phyloP scores from a whole-genome alignment of 177 flowering plant genomes.

The Vitis hybrid region DNA sequence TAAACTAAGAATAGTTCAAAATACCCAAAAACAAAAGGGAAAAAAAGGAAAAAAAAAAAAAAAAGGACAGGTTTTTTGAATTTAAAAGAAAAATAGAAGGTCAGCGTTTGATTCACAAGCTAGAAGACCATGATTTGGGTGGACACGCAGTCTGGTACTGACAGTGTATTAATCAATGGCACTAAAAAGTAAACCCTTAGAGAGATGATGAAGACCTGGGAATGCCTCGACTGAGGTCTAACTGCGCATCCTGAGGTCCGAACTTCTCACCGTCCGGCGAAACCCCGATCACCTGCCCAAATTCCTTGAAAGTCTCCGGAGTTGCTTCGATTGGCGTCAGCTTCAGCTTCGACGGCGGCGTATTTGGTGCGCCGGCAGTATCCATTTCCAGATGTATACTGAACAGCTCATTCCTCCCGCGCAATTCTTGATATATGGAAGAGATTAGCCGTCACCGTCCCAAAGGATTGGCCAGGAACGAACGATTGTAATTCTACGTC shows the following conservation, averaged over 20 bases:
- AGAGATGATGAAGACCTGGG: constrained; percentile 54
- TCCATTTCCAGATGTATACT: constrained; percentile 8
- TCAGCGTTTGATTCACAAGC: too few relatives aligned
- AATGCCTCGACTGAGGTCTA: constrained; percentile 70
- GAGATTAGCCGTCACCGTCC: too few relatives aligned
- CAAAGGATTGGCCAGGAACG: too few relatives aligned
- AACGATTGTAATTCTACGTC: too few relatives aligned
- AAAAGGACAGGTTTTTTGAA: too few relatives aligned
- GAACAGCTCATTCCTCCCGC: background rate
- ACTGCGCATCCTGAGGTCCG: constrained; percentile 79
- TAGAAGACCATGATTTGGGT: too few relatives aligned
- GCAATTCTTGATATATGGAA: background rate
- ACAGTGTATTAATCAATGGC: too few relatives aligned
- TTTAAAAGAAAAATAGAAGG: too few relatives aligned
- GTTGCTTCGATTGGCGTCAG: constrained; percentile 73
- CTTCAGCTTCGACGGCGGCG: constrained; percentile 23
- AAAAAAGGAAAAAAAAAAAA: too few relatives aligned
- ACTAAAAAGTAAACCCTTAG: background rate
- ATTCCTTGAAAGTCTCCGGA: constrained; percentile 57
- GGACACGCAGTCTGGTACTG: too few relatives aligned
- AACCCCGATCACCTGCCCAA: constrained; percentile 76
- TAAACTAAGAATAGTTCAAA: too few relatives aligned
- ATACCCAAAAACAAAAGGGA: too few relatives aligned
- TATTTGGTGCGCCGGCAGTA: background rate
- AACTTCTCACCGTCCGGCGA: constrained; percentile 72